Conservation (phyloP, 345 rosid species). For the Salix caprea region DNA sequence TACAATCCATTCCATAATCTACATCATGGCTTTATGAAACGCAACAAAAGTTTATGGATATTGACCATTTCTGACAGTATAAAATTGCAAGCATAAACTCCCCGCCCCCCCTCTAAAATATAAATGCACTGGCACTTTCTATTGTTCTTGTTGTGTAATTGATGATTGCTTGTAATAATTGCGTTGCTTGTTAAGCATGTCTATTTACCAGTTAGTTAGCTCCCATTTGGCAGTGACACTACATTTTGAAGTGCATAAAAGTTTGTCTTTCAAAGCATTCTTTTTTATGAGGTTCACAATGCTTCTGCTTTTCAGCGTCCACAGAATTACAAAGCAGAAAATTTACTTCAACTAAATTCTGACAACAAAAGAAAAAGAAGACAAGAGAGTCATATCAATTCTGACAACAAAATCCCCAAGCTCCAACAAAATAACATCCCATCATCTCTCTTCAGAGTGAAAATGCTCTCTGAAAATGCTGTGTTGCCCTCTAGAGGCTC, state of each 20-base stretch:
- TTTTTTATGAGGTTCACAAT: not conserved
- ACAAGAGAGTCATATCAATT: conserved; percentile 26
- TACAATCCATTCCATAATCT: not conserved
- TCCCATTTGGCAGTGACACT: no score
- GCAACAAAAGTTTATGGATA: not conserved
- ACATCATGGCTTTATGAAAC: not conserved
- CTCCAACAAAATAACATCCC: conserved; percentile 33
- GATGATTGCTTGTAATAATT: not conserved
- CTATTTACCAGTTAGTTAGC: no score
- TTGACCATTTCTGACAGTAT: not conserved
- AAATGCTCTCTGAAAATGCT: conserved; percentile 72
- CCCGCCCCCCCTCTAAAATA: no score
- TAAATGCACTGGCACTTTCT: no score
- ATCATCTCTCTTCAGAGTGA: conserved; percentile 41
- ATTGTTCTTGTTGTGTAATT: no score
- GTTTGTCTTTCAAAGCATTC: not conserved
- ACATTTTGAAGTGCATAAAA: not conserved
- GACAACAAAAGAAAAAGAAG: conserved; percentile 14
- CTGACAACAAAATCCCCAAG: conserved; percentile 39
- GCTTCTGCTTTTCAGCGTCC: conserved; percentile 29
- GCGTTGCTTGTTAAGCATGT: no score
- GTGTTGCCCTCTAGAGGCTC: conserved; percentile 68
- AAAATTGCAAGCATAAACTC: not conserved
- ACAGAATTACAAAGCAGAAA: conserved; percentile 20
- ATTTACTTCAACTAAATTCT: conserved; percentile 24